Evolutionary conservation across 495 filamentous ascomycete species (phyloP).

Genomic region (Aspergillus kassunensis): DNA sequence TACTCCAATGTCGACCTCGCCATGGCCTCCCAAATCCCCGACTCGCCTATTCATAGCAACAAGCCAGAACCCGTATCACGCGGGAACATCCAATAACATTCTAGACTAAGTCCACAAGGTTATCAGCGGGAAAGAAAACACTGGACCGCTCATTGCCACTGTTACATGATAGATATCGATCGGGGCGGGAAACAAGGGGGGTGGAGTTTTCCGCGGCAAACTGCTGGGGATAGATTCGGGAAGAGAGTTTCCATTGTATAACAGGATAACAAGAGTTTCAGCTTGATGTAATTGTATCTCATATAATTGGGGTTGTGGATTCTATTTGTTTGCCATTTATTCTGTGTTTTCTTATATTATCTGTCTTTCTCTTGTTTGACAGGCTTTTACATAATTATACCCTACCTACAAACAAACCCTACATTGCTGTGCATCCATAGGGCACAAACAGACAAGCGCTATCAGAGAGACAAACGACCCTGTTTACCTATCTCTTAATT

Average conservation of each 20-base stretch:
- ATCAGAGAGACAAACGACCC: no score
- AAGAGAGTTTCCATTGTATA: slow-evolving; percentile 31
- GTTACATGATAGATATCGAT: slow-evolving; percentile 26
- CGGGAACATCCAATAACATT: slow-evolving; percentile 8
- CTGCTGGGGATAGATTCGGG: slow-evolving; percentile 14
- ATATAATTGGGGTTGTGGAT: background rate
- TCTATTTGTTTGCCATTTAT: background rate
- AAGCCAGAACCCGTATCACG: slow-evolving; percentile 22
- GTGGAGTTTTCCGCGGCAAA: slow-evolving; percentile 40
- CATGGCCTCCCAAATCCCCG: background rate
- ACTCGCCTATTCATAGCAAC: background rate
- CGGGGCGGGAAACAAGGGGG: slow-evolving; percentile 30
- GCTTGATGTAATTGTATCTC: slow-evolving; percentile 9
- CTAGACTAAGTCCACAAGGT: slow-evolving; percentile 28
- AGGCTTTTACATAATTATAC: no score
- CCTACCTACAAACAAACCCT: background rate
- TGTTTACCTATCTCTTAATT: no score
- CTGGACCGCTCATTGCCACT: slow-evolving; percentile 10
- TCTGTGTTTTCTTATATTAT: no score
- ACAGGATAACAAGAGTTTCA: slow-evolving; percentile 22
- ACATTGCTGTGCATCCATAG: no score
- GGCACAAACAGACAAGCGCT: no score
- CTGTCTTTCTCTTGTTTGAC: no score
- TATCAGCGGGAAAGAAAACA: slow-evolving; percentile 32
- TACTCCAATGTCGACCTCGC: background rate